These are phyloP conservation scores for Aspergillus texensis DNA, from an alignment of 2,329 filamentous ascomycete genomes.

Conservation along the genomic window DNA sequence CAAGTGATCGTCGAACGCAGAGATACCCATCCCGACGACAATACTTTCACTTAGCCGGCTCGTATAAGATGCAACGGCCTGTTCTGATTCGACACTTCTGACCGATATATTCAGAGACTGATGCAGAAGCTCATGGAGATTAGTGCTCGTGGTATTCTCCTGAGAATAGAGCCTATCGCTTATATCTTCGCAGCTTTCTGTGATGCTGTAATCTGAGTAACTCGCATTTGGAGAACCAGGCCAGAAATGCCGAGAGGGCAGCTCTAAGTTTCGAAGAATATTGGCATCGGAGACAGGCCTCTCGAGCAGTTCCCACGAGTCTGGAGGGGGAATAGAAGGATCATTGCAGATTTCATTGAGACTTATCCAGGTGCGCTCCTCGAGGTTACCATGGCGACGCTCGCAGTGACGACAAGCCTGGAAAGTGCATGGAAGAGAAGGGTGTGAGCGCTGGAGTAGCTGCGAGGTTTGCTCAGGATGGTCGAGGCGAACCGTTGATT, in stretches of 20 bases:
- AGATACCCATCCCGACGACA: background rate
- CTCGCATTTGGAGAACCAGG: background rate
- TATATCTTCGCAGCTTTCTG: background rate
- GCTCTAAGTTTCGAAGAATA: slow-evolving; percentile 25
- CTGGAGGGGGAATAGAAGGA: slow-evolving; percentile 22
- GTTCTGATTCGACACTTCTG: background rate
- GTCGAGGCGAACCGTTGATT: background rate
- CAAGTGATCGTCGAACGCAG: background rate
- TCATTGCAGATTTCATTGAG: slow-evolving; percentile 47
- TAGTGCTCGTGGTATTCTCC: background rate
- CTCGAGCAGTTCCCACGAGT: slow-evolving; percentile 33
- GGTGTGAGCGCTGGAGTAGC: background rate
- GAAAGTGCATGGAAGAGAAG: slow-evolving; percentile 14
- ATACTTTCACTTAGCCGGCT: background rate
- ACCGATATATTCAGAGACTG: background rate
- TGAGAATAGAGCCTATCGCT: background rate
- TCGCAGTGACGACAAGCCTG: slow-evolving; percentile 24
- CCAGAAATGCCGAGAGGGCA: background rate
- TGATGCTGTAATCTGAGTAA: background rate
- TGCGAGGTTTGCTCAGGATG: background rate
- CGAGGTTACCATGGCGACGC: slow-evolving; percentile 15
- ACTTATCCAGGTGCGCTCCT: slow-evolving; percentile 49
- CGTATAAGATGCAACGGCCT: background rate
- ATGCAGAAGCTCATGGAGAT: background rate
- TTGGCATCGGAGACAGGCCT: slow-evolving; percentile 30